Percentiles rank a stretch among this genome's conserved stretches.
Evolutionary conservation across 306 rosid species (phyloP).

Genomic region (Lathyrus tuberosus): DNA sequence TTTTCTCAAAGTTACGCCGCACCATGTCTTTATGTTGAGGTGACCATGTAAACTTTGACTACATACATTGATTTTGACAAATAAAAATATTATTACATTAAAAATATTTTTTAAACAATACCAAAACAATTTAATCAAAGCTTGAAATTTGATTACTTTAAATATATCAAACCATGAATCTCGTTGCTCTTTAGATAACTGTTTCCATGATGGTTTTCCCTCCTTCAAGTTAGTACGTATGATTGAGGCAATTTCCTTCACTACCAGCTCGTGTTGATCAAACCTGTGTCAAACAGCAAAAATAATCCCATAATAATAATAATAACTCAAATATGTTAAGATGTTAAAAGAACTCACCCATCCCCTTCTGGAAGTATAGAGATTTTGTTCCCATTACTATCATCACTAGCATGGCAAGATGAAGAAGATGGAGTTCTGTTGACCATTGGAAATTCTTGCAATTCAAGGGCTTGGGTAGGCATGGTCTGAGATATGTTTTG

Average conservation of each 20-base stretch:
- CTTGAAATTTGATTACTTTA: conserved; percentile 18
- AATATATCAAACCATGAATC: conserved; percentile 24
- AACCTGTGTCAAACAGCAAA: conserved; percentile 11
- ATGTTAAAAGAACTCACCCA: conserved; percentile 18
- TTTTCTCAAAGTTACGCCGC: conserved; percentile 31
- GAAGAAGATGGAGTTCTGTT: too few species aligned
- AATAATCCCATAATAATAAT: not conserved
- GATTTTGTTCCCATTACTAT: not conserved
- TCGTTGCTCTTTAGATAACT: conserved; percentile 18
- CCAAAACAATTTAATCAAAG: not conserved
- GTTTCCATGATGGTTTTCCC: conserved; percentile 32
- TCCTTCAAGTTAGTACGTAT: conserved; percentile 28
- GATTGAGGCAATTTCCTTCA: conserved; percentile 23
- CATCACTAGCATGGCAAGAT: conserved; percentile 4
- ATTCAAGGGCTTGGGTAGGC: not conserved
- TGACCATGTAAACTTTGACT: conserved; percentile 35
- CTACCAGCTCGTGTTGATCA: conserved; percentile 27
- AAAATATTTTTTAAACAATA: not conserved
- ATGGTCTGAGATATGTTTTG: not conserved
- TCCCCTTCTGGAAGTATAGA: conserved; percentile 33
- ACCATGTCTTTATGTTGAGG: conserved; percentile 23
- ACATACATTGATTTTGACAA: not conserved
- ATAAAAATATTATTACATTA: not conserved
- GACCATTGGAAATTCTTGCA: too few species aligned
- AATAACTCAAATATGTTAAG: not conserved